Base-by-base conservation (phyloP, 805 yeast genomes). In the Yarrowia osloensis region DNA sequence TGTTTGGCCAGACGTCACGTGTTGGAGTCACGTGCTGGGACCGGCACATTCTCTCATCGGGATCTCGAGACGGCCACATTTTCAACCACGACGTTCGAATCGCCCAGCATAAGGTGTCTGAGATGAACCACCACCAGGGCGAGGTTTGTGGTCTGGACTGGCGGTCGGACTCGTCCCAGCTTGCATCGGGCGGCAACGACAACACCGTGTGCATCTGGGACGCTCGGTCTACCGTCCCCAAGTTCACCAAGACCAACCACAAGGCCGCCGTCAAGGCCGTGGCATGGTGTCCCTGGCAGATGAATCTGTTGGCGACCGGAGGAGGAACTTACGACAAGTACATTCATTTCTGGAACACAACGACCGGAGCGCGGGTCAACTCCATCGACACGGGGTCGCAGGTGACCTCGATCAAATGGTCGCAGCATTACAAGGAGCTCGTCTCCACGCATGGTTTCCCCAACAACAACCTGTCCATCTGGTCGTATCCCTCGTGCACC, bases 381-480 rank as follows among this genome's bases (percentile, higher is more conserved):
- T 84, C 95, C 11, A 89, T 94, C 24, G 95, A 92, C 71, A 89
- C 98, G 0, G 97, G 94, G 6, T 88, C 97, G 0, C 99, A 95
- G 77, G 95, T 95, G 5, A 88, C 96, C n/a, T 90, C 97, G 17
- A 81, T 95, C 69, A 86, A 87, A 72, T 95, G 99, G 99, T 96
- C 97, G 49, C 66, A 71, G 12, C 70, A 74, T 15, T 72, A 73
- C 68, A 75, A 81, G 73, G 99, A 95, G 77, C 86, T 95, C 55
- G 96, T 89, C 0, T 94, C 97, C 9, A 89, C 98, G 6, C 97
- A 95, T 74, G 99, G 98, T 1, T 90, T 85, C 75, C 98, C 99
- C 17, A 86, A 88, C 67, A 94, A 95, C 74, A 86, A 89, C 70
- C 85, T 95, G 33, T 83, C 91, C 12, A 81, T 94, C 42, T 94